Conservation (phyloP, 805 yeast genomes). For the Kazachstania africana region DNA sequence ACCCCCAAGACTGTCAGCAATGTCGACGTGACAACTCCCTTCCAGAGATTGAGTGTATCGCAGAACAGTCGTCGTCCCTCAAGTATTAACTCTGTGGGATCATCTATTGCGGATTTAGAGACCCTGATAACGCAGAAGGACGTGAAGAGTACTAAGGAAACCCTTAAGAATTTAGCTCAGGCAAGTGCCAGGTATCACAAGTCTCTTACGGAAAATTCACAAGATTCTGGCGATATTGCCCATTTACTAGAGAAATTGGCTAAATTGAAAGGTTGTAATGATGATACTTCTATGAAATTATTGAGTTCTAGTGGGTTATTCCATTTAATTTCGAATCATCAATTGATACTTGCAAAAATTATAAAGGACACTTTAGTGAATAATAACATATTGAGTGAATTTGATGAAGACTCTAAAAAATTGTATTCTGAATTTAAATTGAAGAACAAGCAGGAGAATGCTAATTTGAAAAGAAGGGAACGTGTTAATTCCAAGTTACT, state of each 20-base stretch:
- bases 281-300: conserved; percentile 46
- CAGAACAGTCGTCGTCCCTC: conserved; percentile 13
- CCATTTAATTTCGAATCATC: conserved; percentile 64
- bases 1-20: not conserved
- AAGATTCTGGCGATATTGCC: conserved; percentile 63
- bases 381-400: conserved; percentile 37
- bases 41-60: not conserved
- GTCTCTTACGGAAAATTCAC: conserved; percentile 29
- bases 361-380: conserved; percentile 42
- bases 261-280: conserved; percentile 48
- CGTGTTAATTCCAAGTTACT: conserved; percentile 46
- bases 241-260: conserved; percentile 55
- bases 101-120: conserved; percentile 40
- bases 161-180: conserved; percentile 38
- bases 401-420: conserved; percentile 31
- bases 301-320: conserved; percentile 68
- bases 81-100: conserved; percentile 38
- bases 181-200: conserved; percentile 36
- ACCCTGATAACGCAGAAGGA: conserved; percentile 50
- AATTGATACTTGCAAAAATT: conserved; percentile 52
- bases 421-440: conserved; percentile 45
- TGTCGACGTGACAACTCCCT: not conserved
- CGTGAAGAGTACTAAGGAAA: conserved; percentile 36
- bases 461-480: conserved; percentile 47
- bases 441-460: conserved; percentile 41